phyloP scores from a whole-genome alignment of 495 filamentous ascomycete genomes.

The Hyaloscypha finlandica region DNA sequence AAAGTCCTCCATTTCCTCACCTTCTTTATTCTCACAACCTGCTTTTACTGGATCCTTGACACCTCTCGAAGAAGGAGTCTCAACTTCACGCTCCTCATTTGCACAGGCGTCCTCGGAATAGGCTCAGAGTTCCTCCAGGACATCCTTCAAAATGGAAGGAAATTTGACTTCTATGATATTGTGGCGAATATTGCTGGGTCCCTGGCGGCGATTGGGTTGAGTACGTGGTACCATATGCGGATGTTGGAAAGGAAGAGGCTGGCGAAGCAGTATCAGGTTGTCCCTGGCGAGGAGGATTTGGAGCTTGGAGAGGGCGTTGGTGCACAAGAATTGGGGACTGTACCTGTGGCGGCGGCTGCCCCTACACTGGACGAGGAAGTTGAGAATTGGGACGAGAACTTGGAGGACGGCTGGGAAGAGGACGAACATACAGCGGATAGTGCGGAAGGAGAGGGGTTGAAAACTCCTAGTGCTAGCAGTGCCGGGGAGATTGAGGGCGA shows the following conservation, averaged over 20 bases:
- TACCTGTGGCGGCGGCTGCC: slow-evolving; percentile 25
- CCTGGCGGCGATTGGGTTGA: slow-evolving; percentile 66
- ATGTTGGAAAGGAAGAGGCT: slow-evolving; percentile 90
- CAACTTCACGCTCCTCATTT: slow-evolving; percentile 81
- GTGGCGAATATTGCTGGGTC: slow-evolving; percentile 86
- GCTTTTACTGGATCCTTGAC: slow-evolving; percentile 97
- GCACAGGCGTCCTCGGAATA: slow-evolving; percentile 71
- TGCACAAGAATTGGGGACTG: slow-evolving; percentile 54
- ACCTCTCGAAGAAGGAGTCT: slow-evolving; percentile 80
- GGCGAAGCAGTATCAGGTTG: slow-evolving; percentile 67
- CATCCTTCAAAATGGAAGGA: slow-evolving; percentile 75
- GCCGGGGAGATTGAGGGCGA: slow-evolving; percentile 31
- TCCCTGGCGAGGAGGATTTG: slow-evolving; percentile 56
- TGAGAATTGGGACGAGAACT: slow-evolving; percentile 84
- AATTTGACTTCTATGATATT: slow-evolving; percentile 84
- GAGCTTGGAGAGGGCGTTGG: slow-evolving; percentile 61
- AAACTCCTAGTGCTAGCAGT: slow-evolving; percentile 34
- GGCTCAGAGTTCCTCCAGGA: slow-evolving; percentile 86
- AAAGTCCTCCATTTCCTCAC: slow-evolving; percentile 86
- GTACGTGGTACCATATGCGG: slow-evolving; percentile 88
- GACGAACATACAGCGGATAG: slow-evolving; percentile 46
- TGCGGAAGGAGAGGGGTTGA: slow-evolving; percentile 27
- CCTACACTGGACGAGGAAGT: slow-evolving; percentile 68
- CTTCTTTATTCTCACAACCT: slow-evolving; percentile 84
- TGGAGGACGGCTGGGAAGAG: slow-evolving; percentile 71